Percentiles rank a stretch among this genome's conserved stretches.
Evolutionary conservation across 2,329 filamentous ascomycete species (phyloP).

Genomic region (Talaromyces sp.): DNA sequence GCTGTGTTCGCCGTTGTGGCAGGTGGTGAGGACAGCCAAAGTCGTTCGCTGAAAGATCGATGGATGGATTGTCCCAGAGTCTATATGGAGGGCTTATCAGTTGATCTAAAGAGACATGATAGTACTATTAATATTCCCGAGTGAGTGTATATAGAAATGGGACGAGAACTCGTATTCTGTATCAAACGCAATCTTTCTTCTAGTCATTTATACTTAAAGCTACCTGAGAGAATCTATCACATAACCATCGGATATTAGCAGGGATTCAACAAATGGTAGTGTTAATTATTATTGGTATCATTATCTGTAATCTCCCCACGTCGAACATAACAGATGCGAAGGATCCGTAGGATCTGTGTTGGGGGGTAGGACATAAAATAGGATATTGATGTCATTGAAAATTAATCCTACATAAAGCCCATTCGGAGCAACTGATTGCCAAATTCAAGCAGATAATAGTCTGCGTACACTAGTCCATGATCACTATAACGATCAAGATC

Average conservation of each 20-base stretch:
- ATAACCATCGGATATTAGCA: background rate
- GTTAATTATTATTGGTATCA: background rate
- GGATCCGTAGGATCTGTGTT: too few species aligned
- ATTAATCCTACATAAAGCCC: background rate
- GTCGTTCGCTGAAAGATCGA: background rate
- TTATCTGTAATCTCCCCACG: background rate
- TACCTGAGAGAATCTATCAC: too few species aligned
- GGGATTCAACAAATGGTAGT: background rate
- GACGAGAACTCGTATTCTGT: background rate
- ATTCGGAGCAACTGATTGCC: slow-evolving; percentile 24
- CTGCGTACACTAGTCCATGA: slow-evolving; percentile 44
- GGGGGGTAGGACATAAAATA: background rate
- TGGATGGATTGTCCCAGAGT: background rate
- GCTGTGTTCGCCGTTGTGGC: background rate
- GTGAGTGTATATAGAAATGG: background rate
- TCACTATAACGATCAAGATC: slow-evolving; percentile 37
- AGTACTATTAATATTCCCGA: background rate
- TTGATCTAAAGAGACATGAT: background rate
- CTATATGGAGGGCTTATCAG: background rate
- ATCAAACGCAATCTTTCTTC: background rate
- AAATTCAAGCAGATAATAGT: slow-evolving; percentile 43
- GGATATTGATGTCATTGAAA: background rate
- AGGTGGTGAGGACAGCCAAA: background rate
- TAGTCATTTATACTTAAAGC: too few species aligned
- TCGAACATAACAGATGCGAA: too few species aligned